Conservation (phyloP, 805 yeast species). For the Wickerhamiella parazyma region DNA sequence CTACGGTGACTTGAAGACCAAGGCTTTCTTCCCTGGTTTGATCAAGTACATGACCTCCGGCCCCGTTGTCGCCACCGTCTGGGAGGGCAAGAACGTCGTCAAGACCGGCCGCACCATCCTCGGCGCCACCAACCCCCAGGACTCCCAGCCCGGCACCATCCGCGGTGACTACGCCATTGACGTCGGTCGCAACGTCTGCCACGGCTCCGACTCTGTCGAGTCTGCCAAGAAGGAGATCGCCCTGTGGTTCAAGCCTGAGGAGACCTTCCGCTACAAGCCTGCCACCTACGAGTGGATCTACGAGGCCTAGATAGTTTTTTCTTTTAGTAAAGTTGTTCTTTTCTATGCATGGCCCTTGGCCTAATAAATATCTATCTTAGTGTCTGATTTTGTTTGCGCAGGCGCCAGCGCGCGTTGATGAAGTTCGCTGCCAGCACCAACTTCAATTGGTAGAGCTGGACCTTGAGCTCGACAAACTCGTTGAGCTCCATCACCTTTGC, state of each 20-base stretch:
- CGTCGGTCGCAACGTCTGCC: slow-evolving; percentile 98
- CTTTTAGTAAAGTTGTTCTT: too few relatives aligned
- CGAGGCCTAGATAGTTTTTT: slow-evolving; percentile 42
- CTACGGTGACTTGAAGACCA: slow-evolving; percentile 86
- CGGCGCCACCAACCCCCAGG: slow-evolving; percentile 98
- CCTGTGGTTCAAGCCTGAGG: slow-evolving; percentile 97
- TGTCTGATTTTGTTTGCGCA: too few relatives aligned
- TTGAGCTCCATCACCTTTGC: slow-evolving; percentile 33
- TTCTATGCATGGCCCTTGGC: too few relatives aligned
- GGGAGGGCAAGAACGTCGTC: slow-evolving; percentile 99
- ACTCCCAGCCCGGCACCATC: slow-evolving; percentile 98
- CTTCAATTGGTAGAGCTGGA: slow-evolving; percentile 21
- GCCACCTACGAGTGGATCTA: slow-evolving; percentile 81
- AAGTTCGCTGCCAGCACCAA: slow-evolving; percentile 18
- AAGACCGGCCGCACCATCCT: slow-evolving; percentile 95
- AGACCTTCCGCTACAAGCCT: slow-evolving; percentile 82
- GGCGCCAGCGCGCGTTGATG: slow-evolving; percentile 16
- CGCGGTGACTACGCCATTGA: slow-evolving; percentile 98
- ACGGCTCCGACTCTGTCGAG: slow-evolving; percentile 99
- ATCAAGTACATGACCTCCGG: slow-evolving; percentile 95
- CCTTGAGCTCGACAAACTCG: slow-evolving; percentile 22
- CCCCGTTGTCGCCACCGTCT: slow-evolving; percentile 96
- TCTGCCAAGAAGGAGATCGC: slow-evolving; percentile 89
- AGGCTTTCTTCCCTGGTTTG: slow-evolving; percentile 97
- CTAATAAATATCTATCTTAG: too few relatives aligned